Percentiles rank a stretch among this genome's conserved stretches.
phyloP scores from a whole-genome alignment of 1,284 basidiomycete genomes.

The Heterobasidion irregulare region DNA sequence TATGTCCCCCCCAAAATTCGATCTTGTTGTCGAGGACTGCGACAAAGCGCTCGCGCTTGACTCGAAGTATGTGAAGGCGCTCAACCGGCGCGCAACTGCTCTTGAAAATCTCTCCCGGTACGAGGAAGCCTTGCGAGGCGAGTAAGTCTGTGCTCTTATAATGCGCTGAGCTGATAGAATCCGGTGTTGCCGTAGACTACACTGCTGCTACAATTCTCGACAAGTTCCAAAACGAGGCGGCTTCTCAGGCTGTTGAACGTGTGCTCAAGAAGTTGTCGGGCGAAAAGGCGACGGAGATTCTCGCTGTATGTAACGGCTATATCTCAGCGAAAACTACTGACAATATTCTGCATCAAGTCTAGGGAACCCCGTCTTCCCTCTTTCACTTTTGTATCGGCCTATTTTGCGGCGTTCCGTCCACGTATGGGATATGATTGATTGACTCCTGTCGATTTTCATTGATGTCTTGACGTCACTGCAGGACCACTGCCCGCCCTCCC shows the following conservation, averaged over 20 bases:
- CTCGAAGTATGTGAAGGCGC: constrained; percentile 85
- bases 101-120: constrained; percentile 73
- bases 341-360: constrained; percentile 28
- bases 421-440: constrained; percentile 38
- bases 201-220: constrained; percentile 94
- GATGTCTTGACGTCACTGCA: constrained; percentile 17
- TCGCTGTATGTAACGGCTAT: constrained; percentile 34
- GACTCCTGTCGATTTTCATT: constrained; percentile 1
- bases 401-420: constrained; percentile 94
- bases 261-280: constrained; percentile 83
- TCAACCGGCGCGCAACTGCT: constrained; percentile 88
- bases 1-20: constrained; percentile 77
- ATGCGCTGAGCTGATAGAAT: background rate
- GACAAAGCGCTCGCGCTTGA: constrained; percentile 85
- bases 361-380: constrained; percentile 86
- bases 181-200: constrained; percentile 55
- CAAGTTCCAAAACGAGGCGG: constrained; percentile 80
- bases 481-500: constrained; percentile 70
- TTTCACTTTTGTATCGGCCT: constrained; percentile 90
- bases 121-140: constrained; percentile 76
- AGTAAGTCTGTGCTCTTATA: constrained; percentile 14
- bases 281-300: constrained; percentile 65
- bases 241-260: constrained; percentile 82
- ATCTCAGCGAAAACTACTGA: constrained; percentile 5
- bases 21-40: constrained; percentile 88